Base-by-base conservation (phyloP, 371 early-diverging fungal genomes). In the Rhizopus delemar region DNA sequence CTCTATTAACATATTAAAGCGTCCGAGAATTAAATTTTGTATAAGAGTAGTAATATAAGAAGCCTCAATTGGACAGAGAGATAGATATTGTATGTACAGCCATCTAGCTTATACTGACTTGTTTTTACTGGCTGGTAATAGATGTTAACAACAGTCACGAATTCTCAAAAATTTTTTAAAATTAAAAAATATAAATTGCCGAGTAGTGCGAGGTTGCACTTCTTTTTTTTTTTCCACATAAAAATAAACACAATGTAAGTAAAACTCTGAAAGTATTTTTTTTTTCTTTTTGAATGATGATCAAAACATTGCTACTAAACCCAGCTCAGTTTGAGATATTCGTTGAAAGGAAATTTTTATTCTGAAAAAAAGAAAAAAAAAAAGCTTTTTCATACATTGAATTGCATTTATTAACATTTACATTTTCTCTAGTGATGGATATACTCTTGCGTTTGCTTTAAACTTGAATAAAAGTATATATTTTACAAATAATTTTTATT, bases 381-480 rank as follows among this genome's bases (percentile, higher is more conserved):
- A 22, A 22, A 22, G 2, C 22, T 22, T 22, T 22, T 22, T 22
- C 22, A 22, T 22, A 22, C 22, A 22, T 2, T 22, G 22, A 22
- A 22, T 22, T 22, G 22, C 22, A 22, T 22, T 1, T 22, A 22
- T 22, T 22, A 22, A 22, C 22, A 22, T 22, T 22, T 22, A 22
- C 2, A 22, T 22, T 22, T 34, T n/a, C 28, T 16, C 59, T 63
- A 62, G 57, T 65, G 28, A 60, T 57, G 22, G 22, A 22, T 22
- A 22, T 53, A 62, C 68, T 41, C 61, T 68, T 35, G 36, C 11
- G 11, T 36, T 36, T 36, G 11, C 2, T 6, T 36, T 22, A 2
- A 22, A 22, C 0, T 22, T 22, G 22, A 22, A 22, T 22, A 22
- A 22, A 22, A 22, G 2, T 22, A 22, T 22, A 22, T 22, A 22